Percentiles rank a stretch among this genome's conserved stretches.
Evolutionary conservation across 768 basidiomycete genomes (phyloP).

Genomic region (Fomitopsis pulvina): DNA sequence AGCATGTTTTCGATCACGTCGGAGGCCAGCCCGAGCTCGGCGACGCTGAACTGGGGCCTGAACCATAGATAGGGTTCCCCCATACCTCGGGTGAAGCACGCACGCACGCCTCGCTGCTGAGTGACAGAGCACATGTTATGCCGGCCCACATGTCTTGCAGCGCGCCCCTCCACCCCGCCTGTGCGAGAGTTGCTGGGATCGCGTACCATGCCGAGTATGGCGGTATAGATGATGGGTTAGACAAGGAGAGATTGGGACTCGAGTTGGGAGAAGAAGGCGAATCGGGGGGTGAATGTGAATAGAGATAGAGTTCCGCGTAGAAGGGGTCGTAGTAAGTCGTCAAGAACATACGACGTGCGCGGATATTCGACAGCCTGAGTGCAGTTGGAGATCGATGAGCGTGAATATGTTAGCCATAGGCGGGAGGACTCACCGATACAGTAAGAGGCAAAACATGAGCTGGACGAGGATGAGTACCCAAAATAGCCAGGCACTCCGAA

Average conservation of each 20-base stretch:
- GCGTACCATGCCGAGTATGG: not conserved
- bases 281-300: conserved; percentile 33
- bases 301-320: conserved; percentile 61
- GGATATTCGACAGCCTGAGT: conserved; percentile 38
- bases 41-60: too few species aligned
- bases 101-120: not conserved
- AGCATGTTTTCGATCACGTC: too few species aligned
- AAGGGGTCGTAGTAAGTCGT: conserved; percentile 77
- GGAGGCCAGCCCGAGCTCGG: too few species aligned
- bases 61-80: too few species aligned
- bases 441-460: conserved; percentile 36
- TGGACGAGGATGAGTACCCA: conserved; percentile 37
- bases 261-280: conserved; percentile 28
- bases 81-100: not conserved
- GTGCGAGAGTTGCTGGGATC: conserved; percentile 30
- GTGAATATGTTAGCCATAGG: not conserved
- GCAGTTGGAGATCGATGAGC: too few species aligned
- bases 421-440: conserved; percentile 48
- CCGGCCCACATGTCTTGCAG: conserved; percentile 32
- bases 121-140: conserved; percentile 26
- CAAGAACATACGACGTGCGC: conserved; percentile 53
- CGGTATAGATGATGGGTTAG: not conserved
- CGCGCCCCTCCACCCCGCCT: conserved; percentile 35
- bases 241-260: conserved; percentile 30
- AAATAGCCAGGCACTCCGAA: conserved; percentile 24